phyloP scores from a whole-genome alignment of 345 rosid species.

The Gossypium longicalyx region DNA sequence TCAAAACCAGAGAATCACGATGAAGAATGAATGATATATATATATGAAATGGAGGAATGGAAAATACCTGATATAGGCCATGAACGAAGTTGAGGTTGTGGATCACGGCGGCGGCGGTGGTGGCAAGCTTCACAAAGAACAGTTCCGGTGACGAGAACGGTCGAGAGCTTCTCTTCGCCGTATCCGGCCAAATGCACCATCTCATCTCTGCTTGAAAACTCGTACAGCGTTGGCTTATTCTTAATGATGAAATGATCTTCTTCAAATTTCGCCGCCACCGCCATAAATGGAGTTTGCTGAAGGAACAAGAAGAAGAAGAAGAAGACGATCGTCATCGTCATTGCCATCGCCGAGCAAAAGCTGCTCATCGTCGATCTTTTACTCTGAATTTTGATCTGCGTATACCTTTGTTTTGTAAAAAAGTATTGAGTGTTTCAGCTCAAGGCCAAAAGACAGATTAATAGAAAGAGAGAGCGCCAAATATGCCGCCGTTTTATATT shows the following conservation, averaged over 20 bases:
- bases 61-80: conserved; percentile 48
- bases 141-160: conserved; percentile 48
- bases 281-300: conserved; percentile 8
- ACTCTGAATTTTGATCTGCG: background rate
- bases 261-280: conserved; percentile 14
- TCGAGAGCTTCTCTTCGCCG: conserved; percentile 64
- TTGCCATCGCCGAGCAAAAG: conserved; percentile 4
- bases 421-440: background rate
- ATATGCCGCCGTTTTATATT: conserved; percentile 5
- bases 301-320: background rate
- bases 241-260: background rate
- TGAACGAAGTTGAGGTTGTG: conserved; percentile 22
- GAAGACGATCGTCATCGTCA: background rate
- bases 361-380: conserved; percentile 40
- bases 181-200: conserved; percentile 60
- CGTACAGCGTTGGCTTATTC: conserved; percentile 8
- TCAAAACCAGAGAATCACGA: too few species aligned
- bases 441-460: background rate
- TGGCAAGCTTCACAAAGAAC: conserved; percentile 36
- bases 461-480: background rate
- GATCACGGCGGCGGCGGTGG: background rate
- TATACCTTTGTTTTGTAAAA: background rate
- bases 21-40: background rate
- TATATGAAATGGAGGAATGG: background rate
- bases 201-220: conserved; percentile 42